These are phyloP conservation scores for Baudoinia panamericana DNA, from an alignment of 495 filamentous ascomycete species.

Conservation along the genomic window DNA sequence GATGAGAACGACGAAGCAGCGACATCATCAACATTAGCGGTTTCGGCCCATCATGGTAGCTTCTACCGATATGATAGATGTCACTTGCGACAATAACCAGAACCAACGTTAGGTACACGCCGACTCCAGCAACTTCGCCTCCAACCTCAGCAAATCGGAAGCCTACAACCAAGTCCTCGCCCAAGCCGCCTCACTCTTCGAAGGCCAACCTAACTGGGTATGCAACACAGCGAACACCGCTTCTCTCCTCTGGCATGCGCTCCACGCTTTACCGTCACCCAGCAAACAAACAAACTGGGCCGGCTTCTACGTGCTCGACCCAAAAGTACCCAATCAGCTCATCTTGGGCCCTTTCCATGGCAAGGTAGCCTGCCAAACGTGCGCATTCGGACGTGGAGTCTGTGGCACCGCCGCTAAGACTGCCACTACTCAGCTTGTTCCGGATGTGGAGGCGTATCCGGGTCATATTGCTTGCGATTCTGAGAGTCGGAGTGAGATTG, in stretches of 20 bases:
- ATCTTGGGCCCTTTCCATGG: constrained; percentile 84
- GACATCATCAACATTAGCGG: no score
- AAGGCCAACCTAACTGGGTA: constrained; percentile 81
- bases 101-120: constrained; percentile 68
- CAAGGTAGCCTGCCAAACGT: constrained; percentile 77
- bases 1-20: no score
- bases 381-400: constrained; percentile 65
- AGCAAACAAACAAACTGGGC: constrained; percentile 73
- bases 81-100: neutral
- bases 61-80: no score
- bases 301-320: constrained; percentile 77
- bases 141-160: constrained; percentile 53
- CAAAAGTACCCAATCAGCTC: constrained; percentile 32
- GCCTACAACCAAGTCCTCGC: constrained; percentile 64
- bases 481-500: constrained; percentile 75
- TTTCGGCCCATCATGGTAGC: no score
- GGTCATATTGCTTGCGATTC: constrained; percentile 88
- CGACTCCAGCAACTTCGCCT: constrained; percentile 63
- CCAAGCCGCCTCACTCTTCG: constrained; percentile 56
- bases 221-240: constrained; percentile 69
- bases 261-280: constrained; percentile 62
- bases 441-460: constrained; percentile 63
- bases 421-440: constrained; percentile 53
- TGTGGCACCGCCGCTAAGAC: constrained; percentile 65
- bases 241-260: constrained; percentile 77